Conservation (phyloP, 1,139 yeast genomes). For the Pichia inconspicua region DNA sequence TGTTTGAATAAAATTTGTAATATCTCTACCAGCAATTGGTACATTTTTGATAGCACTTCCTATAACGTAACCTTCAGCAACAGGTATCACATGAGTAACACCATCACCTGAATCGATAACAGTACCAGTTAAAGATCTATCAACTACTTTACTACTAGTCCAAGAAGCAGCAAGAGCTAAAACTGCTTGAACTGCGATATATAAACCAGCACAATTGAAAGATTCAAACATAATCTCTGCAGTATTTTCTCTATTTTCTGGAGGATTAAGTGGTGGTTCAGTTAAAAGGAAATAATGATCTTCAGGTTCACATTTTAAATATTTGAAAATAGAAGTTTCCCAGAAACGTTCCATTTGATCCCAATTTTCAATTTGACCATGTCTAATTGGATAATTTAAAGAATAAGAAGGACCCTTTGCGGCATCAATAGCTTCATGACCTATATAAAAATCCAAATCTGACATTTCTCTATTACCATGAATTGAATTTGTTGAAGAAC, state of each 20-base stretch:
- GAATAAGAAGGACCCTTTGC: slow-evolving; percentile 88
- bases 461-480: slow-evolving; percentile 61
- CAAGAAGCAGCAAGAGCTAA: slow-evolving; percentile 97
- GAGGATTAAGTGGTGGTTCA: slow-evolving; percentile 98
- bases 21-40: slow-evolving; percentile 98
- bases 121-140: slow-evolving; percentile 93
- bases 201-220: slow-evolving; percentile 95
- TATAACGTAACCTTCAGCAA: slow-evolving; percentile 97
- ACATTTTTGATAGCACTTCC: slow-evolving; percentile 95
- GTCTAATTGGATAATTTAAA: slow-evolving; percentile 85
- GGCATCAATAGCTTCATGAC: slow-evolving; percentile 88
- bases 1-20: slow-evolving; percentile 86
- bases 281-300: slow-evolving; percentile 93
- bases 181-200: slow-evolving; percentile 98
- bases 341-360: slow-evolving; percentile 99
- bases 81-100: slow-evolving; percentile 98
- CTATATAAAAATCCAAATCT: slow-evolving; percentile 90
- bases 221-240: slow-evolving; percentile 99
- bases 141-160: slow-evolving; percentile 94
- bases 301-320: slow-evolving; percentile 95
- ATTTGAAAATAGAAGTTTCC: slow-evolving; percentile 95
- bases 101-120: slow-evolving; percentile 95
- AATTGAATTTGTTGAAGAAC: slow-evolving; percentile 42
- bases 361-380: slow-evolving; percentile 98
- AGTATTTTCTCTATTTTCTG: slow-evolving; percentile 95